Conservation (phyloP, 2,329 filamentous ascomycete species). For the Phialemoniopsis sp. region DNA sequence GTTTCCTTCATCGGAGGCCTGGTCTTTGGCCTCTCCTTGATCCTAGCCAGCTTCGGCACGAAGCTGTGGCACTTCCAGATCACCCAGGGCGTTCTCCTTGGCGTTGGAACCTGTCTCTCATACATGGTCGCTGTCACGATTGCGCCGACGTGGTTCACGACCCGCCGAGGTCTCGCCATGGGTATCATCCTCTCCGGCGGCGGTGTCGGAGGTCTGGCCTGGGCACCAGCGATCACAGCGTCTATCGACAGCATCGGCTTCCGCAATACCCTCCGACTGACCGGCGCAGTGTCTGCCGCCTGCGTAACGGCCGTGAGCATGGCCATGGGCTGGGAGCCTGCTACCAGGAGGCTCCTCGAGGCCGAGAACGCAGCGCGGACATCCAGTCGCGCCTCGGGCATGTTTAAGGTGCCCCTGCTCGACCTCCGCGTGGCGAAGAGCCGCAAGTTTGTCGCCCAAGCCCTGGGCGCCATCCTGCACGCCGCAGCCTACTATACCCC, state of each 20-base stretch:
- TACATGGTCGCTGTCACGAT: constrained; percentile 32
- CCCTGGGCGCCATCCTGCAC: constrained; percentile 1
- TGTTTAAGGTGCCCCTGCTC: neutral
- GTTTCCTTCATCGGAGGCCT: constrained; percentile 22
- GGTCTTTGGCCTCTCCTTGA: constrained; percentile 22
- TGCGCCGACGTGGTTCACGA: constrained; percentile 30
- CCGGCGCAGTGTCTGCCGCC: constrained; percentile 5
- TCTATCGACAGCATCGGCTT: constrained; percentile 20
- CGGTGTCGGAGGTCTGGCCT: constrained; percentile 29
- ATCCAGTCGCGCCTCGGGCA: neutral
- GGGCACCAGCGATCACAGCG: constrained; percentile 15
- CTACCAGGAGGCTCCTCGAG: too few species aligned
- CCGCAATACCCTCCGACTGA: constrained; percentile 27
- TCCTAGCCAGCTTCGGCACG: constrained; percentile 26
- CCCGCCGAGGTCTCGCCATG: constrained; percentile 28
- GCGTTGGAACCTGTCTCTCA: constrained; percentile 28
- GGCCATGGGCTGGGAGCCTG: neutral
- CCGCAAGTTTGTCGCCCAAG: constrained; percentile 2
- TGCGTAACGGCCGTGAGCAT: constrained; percentile 23
- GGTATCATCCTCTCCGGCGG: constrained; percentile 30
- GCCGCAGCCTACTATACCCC: constrained; percentile 4
- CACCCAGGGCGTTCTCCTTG: constrained; percentile 28
- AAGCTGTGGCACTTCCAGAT: constrained; percentile 15
- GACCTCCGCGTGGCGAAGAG: neutral
- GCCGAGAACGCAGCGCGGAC: neutral